These are phyloP conservation scores for Paraphysoderma sedebokerense DNA, from an alignment of 371 early-diverging fungal genomes.

Conservation along the genomic window DNA sequence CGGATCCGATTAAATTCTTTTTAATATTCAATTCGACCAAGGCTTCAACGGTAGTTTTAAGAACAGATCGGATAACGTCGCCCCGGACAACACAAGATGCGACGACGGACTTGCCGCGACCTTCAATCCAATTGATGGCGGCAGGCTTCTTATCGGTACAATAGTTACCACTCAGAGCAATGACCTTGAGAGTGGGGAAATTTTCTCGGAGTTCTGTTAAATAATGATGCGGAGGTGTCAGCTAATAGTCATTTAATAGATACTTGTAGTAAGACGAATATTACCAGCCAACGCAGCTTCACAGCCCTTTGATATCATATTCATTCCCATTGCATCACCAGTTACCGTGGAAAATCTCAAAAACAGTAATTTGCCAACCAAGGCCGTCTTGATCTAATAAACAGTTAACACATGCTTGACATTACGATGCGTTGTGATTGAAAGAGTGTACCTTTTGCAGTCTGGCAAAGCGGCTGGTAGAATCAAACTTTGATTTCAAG, in stretches of 20 bases:
- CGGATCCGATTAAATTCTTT: conserved; percentile 87
- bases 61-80: conserved; percentile 52
- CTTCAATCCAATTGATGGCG: conserved; percentile 94
- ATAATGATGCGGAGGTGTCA: not conserved
- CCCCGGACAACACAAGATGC: conserved; percentile 75
- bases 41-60: conserved; percentile 70
- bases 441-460: conserved; percentile 15
- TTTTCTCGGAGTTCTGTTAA: conserved; percentile 29
- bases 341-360: conserved; percentile 81
- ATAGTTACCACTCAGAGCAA: conserved; percentile 81
- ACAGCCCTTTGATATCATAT: conserved; percentile 96
- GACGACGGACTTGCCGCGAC: conserved; percentile 89
- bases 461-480: conserved; percentile 78
- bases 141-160: conserved; percentile 97
- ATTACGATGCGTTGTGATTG: not conserved
- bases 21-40: conserved; percentile 62
- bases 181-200: conserved; percentile 61
- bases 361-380: conserved; percentile 69
- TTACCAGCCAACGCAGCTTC: conserved; percentile 59
- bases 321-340: conserved; percentile 99
- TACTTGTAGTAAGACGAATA: not conserved
- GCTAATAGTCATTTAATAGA: too few species aligned
- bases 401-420: not conserved
- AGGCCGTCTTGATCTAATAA: conserved; percentile 56
- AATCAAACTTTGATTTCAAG: conserved; percentile 63